Evolutionary conservation across 2,329 filamentous ascomycete genomes (phyloP).

Genomic region (Penicillium sp.): DNA sequence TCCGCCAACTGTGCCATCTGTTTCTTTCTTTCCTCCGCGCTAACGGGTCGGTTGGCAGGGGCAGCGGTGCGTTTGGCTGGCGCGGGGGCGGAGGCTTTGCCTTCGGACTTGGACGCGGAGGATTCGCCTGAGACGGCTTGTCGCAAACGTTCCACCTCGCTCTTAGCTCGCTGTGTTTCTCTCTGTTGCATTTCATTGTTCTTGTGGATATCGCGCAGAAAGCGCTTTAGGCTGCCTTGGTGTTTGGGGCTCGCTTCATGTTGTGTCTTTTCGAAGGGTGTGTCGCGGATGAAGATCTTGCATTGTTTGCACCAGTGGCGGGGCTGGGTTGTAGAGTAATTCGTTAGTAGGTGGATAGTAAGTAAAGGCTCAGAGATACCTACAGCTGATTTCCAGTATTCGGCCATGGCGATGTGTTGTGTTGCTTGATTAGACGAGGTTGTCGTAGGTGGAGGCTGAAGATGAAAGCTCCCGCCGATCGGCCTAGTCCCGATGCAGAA

Average conservation of each 20-base stretch:
- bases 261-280: conserved; percentile 81
- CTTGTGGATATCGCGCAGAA: conserved; percentile 84
- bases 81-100: conserved; percentile 15
- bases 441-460: neutral
- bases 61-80: conserved; percentile 34
- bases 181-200: conserved; percentile 76
- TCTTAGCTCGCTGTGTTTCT: conserved; percentile 77
- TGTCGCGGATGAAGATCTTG: conserved; percentile 85
- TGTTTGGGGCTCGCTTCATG: conserved; percentile 86
- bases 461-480: neutral
- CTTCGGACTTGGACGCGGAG: conserved; percentile 21
- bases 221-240: conserved; percentile 82
- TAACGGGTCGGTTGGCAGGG: conserved; percentile 42
- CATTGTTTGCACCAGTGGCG: conserved; percentile 99
- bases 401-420: conserved; percentile 65
- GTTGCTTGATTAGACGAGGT: neutral
- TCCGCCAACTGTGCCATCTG: conserved; percentile 87
- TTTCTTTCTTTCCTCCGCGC: conserved; percentile 69
- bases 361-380: conserved; percentile 26
- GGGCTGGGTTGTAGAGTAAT: conserved; percentile 49
- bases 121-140: conserved; percentile 62
- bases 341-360: conserved; percentile 12
- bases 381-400: conserved; percentile 96
- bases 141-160: conserved; percentile 83
- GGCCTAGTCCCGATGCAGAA: conserved; percentile 16